Evolutionary conservation across 176 grass and related monocot species (phyloP), one percentile per base, ranked within the genome.

Genomic region (Avena atlantica): DNA sequence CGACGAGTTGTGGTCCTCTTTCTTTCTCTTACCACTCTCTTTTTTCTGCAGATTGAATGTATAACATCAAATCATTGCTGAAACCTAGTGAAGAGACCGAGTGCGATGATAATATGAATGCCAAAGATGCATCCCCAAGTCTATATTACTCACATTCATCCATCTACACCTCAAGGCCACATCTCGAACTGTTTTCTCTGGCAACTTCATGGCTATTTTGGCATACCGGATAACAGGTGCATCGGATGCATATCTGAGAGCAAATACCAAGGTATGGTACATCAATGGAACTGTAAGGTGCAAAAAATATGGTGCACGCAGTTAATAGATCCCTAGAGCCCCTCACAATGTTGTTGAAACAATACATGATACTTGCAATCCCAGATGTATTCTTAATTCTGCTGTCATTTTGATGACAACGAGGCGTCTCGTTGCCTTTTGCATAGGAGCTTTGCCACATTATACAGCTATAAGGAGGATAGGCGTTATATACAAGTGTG

Each of bases 171-270:
- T 91, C 83, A 99, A 78, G 19, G 97, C 97, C 44, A 99, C 92
- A 89, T 97, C 97, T 81, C 97, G 90, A 21, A 97, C 97, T 59
- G 94, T 97, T 85, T 99, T 99, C 19, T 94, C 92, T 78, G 92
- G 74, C 53, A 99, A 86, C 78, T 90, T 85, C 92, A 93, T 93
- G 13, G 97, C 94, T 80, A 99, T 92, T 89, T 96, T 99, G 70
- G 97, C 91, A 86, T 94, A 99, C 15, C 91, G 91, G 81, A 94
- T 70, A 51, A 99, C 17, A 71, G 66, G 83, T 40, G 92, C 24
- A 51, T 96, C 89, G 0, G 97, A 89, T 74, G 97, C 87, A 92
- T 93, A 93, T 86, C 97, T 99, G 83, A 76, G 80, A 94, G 77
- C 25, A 72, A 67, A 92, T 51, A 83, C 17, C 40, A 42, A 6